A percentile compares a stretch with the other conserved stretches of the same genome.
Evolutionary conservation across 78 protist genomes (phyloP).

Genomic region (Polysphondylium violaceum): DNA sequence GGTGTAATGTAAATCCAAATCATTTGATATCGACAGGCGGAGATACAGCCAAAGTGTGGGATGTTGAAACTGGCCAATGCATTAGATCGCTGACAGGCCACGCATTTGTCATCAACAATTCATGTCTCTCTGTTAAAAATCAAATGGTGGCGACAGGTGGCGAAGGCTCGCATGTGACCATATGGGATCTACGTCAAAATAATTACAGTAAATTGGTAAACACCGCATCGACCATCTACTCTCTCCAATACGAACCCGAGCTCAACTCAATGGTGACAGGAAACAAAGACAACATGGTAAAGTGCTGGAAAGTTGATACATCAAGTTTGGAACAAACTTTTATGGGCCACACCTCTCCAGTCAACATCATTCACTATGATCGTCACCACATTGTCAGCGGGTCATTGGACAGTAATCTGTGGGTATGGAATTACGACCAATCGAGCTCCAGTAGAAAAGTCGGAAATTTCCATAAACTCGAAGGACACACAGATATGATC

Average conservation of each 20-base stretch:
- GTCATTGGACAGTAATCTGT: constrained; percentile 8
- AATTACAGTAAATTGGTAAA: neutral
- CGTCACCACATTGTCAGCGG: neutral
- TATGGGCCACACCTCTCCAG: constrained; percentile 10
- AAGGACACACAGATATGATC: constrained; percentile 28
- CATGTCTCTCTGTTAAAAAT: constrained; percentile 27
- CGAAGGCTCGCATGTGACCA: neutral
- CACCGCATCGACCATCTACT: neutral
- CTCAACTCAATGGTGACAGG: constrained; percentile 36
- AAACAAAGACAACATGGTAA: constrained; percentile 4
- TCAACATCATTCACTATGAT: constrained; percentile 7
- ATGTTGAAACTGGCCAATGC: constrained; percentile 32
- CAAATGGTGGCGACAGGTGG: constrained; percentile 16
- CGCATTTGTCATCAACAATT: neutral
- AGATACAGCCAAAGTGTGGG: constrained; percentile 1
- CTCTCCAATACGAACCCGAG: constrained; percentile 24
- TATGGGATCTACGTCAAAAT: constrained; percentile 26
- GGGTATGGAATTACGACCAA: constrained; percentile 39
- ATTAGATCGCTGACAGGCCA: neutral
- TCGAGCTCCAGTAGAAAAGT: constrained; percentile 12
- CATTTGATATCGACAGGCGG: constrained; percentile 4
- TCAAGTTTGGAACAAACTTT: neutral
- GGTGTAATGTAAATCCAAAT: constrained; percentile 29
- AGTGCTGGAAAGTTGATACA: neutral
- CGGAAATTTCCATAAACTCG: constrained; percentile 1